Evolutionary conservation across 2,329 filamentous ascomycete species (phyloP), one percentile per base, ranked within the genome.

Genomic region (Pseudopyrenochaeta lycopersici): DNA sequence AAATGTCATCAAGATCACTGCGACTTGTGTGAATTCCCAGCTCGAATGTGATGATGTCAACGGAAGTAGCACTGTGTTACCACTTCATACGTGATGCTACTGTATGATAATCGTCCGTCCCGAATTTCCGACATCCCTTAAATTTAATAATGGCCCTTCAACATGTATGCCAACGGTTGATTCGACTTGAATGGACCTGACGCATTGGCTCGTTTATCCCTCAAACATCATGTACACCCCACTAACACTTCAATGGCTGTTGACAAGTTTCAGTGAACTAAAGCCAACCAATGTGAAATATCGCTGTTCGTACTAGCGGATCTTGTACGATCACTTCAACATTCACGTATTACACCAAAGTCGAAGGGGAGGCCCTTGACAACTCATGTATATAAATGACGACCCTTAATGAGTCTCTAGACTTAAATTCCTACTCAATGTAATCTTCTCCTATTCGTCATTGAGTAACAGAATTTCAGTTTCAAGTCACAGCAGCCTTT

Each of bases 331-430:
- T 46, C 57, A 55, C 38, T 21, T 36, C 36, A 30, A 18, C 43
- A 56, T 64, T 66, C 64, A 67, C 62, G 23, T 20, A 50, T 49
- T 27, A 7, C 31, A 29, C 40, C 41, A 6, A 43, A 32, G 18
- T 23, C 31, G n/a, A 54, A 49, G n/a, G n/a, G n/a, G n/a, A n/a
- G n/a, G n/a, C n/a, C n/a, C n/a, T n/a, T n/a, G 15, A 21, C 17
- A 33, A 3, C 14, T 14, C 17, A 12, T 40, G 35, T 7, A 33
- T 47, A 60, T 54, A 56, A 51, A 41, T 39, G 30, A 14, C 17
- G 10, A 14, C 9, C 10, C 11, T 30, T 10, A 1, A 31, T 39
- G 20, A 30, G 27, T 45, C 5, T n/a, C n/a, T n/a, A n/a, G n/a
- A n/a, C n/a, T n/a, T n/a, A n/a, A n/a, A n/a, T n/a, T n/a, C n/a